Conservation (phyloP, 257 asterid species). For the Eucommia ulmoides region DNA sequence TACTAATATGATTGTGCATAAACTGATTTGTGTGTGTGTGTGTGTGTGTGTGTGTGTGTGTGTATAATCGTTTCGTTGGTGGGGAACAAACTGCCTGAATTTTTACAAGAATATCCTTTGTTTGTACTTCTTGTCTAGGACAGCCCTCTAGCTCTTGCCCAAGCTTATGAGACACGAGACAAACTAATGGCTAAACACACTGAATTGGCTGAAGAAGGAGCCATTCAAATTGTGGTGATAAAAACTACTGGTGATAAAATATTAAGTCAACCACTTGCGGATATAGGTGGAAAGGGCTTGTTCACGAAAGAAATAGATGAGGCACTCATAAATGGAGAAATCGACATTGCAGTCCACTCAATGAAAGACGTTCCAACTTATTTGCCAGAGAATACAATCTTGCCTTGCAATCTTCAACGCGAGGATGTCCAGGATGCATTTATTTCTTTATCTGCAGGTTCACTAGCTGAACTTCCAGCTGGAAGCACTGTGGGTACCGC, state of each 20-base stretch:
- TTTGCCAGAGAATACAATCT: constrained; percentile 65
- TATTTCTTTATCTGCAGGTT: constrained; percentile 62
- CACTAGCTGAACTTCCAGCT: constrained; percentile 76
- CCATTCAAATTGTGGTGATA: constrained; percentile 69
- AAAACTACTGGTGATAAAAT: constrained; percentile 95
- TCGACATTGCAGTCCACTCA: constrained; percentile 96
- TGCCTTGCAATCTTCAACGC: constrained; percentile 94
- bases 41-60: background rate
- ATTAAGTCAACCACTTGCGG: constrained; percentile 88
- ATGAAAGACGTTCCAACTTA: constrained; percentile 98
- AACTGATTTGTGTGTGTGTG: no score
- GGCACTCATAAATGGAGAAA: constrained; percentile 76
- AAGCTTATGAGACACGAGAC: constrained; percentile 85
- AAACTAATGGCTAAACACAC: constrained; percentile 66
- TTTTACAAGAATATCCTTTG: background rate
- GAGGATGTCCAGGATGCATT: constrained; percentile 97
- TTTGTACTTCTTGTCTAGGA: constrained; percentile 27
- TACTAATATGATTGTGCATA: background rate
- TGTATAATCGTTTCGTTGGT: background rate
- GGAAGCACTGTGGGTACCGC: constrained; percentile 89
- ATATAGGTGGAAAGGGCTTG: constrained; percentile 96
- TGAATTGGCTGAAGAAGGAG: constrained; percentile 85
- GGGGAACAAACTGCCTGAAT: background rate
- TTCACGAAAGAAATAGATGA: constrained; percentile 96
- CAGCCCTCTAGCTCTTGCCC: constrained; percentile 98